Evolutionary conservation across 208 protist species (phyloP), one percentile per base, ranked within the genome.

Genomic region (Balamuthia mandrillaris): DNA sequence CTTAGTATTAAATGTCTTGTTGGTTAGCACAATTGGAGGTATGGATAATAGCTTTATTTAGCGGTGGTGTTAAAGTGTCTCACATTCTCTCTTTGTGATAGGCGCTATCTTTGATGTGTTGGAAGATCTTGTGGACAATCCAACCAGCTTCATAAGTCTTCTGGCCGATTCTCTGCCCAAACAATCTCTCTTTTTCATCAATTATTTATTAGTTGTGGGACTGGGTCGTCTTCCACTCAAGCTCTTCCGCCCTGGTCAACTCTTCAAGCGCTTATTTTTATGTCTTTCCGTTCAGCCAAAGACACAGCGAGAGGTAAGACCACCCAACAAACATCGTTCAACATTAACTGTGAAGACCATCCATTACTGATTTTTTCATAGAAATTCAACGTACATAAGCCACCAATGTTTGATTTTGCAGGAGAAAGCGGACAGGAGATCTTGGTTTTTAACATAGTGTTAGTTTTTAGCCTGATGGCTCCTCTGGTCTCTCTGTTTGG

Each of bases 151-250:
- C 31, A 49, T 78, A 14, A 78, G 45, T 14, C 68, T 78, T 9
- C 42, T 78, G 68, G 68, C 68, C 41, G 58, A 42, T 18, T 79
- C 68, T 2, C 31, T 78, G 21, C 68, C 68, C n/a, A 42, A 78
- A 49, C 68, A 78, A 33, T 78, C 68, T 16, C 68, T 78, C 27
- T 78, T 78, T 49, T 78, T 78, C 47, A 78, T 78, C 45, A 78
- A 42, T 21, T 78, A 78, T 21, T 49, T 78, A 27, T 60, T 78
- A 49, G 68, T 78, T 4, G 68, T 49, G 33, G 68, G 68, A 27
- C 45, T 49, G 10, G 68, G 68, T 18, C 44, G 68, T 9, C 37
- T 78, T 35, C 68, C 68, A 2, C 31, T 78, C 68, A 78, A 78
- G 41, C 68, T 78, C 6, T 78, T 78, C 47, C 68, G 68, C 42